Conservation (phyloP, 2,329 filamentous ascomycete species). For the Pleurostoma richardsiae region DNA sequence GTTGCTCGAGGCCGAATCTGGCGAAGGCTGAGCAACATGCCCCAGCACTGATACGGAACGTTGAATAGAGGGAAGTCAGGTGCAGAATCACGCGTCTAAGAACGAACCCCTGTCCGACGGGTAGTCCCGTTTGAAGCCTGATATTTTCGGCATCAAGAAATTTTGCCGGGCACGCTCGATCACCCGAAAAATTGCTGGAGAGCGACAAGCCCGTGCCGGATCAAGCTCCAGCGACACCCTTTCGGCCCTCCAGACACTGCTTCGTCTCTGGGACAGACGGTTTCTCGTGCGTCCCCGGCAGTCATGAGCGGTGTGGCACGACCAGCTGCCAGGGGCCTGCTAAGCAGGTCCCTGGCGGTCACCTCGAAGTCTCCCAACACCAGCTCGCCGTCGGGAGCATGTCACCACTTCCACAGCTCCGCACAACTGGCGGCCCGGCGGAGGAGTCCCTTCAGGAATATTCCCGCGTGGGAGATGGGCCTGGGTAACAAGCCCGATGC, state of each 20-base stretch:
- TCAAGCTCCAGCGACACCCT: too few species aligned
- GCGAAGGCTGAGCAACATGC: too few species aligned
- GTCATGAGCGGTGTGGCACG: conserved; percentile 49
- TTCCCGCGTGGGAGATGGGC: conserved; percentile 47
- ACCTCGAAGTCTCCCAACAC: conserved; percentile 14
- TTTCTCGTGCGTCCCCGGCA: conserved; percentile 13
- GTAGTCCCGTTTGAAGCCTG: background rate
- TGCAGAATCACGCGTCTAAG: too few species aligned
- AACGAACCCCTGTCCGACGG: too few species aligned
- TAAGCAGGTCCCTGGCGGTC: conserved; percentile 43
- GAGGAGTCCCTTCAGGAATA: conserved; percentile 45
- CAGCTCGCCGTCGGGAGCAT: conserved; percentile 20
- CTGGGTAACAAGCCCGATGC: conserved; percentile 34
- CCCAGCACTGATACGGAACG: too few species aligned
- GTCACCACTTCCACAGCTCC: conserved; percentile 47
- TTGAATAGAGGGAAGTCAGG: too few species aligned
- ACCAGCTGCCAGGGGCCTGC: conserved; percentile 43
- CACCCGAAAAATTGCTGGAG: too few species aligned
- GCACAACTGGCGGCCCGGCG: conserved; percentile 38
- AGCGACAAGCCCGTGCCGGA: too few species aligned
- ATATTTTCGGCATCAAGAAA: conserved; percentile 16
- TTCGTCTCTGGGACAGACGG: background rate
- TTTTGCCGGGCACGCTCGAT: background rate
- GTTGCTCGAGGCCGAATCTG: too few species aligned
- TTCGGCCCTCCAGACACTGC: background rate